Conservation (phyloP, 2,329 filamentous ascomycete genomes). For the Beauveria asiatica region DNA sequence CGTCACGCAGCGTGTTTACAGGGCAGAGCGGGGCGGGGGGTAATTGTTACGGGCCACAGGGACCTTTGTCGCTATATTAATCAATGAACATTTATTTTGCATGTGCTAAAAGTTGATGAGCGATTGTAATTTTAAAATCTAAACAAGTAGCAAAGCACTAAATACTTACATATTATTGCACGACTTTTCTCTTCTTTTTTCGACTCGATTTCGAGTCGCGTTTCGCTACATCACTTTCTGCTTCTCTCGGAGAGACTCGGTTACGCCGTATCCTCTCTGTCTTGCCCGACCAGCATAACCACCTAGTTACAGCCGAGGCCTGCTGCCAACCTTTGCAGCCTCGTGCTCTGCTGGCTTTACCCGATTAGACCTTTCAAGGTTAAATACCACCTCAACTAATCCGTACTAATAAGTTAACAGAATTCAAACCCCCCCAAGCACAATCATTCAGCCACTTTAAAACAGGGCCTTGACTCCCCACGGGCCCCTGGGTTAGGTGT, state of each 20-base stretch:
- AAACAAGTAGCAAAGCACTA: too few species aligned
- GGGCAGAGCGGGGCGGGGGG: not conserved
- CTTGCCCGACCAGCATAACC: not conserved
- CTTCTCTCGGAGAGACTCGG: not conserved
- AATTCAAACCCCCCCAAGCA: too few species aligned
- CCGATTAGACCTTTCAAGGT: too few species aligned
- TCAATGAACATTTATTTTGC: not conserved
- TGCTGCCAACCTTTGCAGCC: not conserved
- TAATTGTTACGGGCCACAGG: not conserved
- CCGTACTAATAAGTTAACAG: too few species aligned
- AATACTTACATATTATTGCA: not conserved
- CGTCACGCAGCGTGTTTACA: too few species aligned
- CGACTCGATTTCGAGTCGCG: not conserved
- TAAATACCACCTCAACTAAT: too few species aligned
- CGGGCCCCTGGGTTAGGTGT: too few species aligned
- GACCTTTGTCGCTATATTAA: not conserved
- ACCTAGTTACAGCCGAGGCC: conserved; percentile 7
- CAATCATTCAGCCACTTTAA: too few species aligned
- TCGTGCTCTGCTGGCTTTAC: too few species aligned
- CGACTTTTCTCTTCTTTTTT: not conserved
- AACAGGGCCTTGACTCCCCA: too few species aligned
- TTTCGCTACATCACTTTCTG: not conserved
- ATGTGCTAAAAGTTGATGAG: not conserved
- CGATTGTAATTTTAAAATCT: not conserved
- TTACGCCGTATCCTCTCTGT: not conserved